Evolutionary conservation across 108 stramenopile genomes (phyloP), one percentile per base, ranked within the genome.

Genomic region (Skeletonema marinoi): DNA sequence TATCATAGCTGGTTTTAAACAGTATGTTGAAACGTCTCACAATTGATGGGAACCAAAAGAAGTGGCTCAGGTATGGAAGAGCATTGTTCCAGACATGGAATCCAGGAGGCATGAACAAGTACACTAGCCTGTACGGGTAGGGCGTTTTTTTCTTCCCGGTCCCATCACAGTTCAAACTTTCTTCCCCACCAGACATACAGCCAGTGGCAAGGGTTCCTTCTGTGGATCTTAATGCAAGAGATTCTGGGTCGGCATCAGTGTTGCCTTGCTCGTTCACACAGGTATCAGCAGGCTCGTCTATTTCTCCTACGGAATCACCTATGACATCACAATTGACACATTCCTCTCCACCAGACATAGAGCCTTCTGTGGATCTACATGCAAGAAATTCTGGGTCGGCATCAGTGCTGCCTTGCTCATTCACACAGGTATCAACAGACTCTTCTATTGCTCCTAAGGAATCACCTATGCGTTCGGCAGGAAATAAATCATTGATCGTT

Each of bases 81-180:
- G 69, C 73, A 62, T 61, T 42, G 14, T 10, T 19, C 81, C 81
- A 82, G 62, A 54, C 67, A 68, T 82, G 75, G 61, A 82, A 82
- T 29, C 81, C 81, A 12, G 73, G 81, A 1, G 81, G 81, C 41
- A 82, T 64, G 33, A 76, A 76, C 48, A 75, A 72, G 44, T 66
- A 70, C 50, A 65, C 58, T 0, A 75, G 56, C 65, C 81, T 66
- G 51, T 66, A 76, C 14, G 81, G 81, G 48, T 75, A 76, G 38
- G 70, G 25, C 31, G 71, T 21, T 29, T 32, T 25, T 11, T 3
- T 66, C 32, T 56, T 21, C 8, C 64, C n/a, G 13, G 3, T n/a
- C 12, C 36, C 46, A 32, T 56, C 65, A 16, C 19, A 10, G 16
- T 42, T 35, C 30, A 19, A 31, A 30, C 30, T 35, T 29, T 58